These are phyloP conservation scores for Tetraselmis striata DNA, from an alignment of 139 green algal species.

Conservation along the genomic window DNA sequence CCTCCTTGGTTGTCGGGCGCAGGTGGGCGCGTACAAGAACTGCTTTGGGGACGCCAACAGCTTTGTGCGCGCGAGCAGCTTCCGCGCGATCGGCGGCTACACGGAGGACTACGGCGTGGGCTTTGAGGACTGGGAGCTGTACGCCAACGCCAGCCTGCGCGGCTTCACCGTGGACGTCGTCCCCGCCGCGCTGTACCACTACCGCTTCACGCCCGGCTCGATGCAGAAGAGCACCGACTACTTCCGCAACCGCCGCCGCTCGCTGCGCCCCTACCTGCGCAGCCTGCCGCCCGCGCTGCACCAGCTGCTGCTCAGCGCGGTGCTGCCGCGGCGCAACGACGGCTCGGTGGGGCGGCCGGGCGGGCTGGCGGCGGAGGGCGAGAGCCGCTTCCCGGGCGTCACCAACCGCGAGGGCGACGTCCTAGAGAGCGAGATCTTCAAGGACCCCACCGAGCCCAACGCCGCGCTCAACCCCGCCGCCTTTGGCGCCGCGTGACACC, in stretches of 20 bases:
- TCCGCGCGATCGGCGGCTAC: constrained; percentile 30
- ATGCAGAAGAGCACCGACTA: constrained; percentile 36
- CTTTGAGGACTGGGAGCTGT: constrained; percentile 38
- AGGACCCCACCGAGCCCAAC: background rate
- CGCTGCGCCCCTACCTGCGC: constrained; percentile 25
- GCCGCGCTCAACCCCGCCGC: background rate
- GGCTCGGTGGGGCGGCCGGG: constrained; percentile 3
- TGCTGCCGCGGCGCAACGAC: constrained; percentile 18
- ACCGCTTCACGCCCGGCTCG: constrained; percentile 23
- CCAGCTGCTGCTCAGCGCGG: constrained; percentile 7
- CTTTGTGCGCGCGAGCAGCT: constrained; percentile 20
- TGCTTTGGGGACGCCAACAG: constrained; percentile 34
- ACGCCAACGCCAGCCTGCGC: constrained; percentile 29
- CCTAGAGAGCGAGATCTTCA: background rate
- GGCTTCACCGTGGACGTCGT: constrained; percentile 24
- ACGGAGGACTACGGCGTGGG: constrained; percentile 31
- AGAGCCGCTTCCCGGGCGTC: constrained; percentile 12
- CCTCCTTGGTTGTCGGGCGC: background rate
- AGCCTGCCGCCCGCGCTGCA: constrained; percentile 17
- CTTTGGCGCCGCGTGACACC: background rate
- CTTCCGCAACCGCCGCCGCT: constrained; percentile 21
- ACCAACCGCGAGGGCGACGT: constrained; percentile 3
- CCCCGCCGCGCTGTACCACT: constrained; percentile 25
- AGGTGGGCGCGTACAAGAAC: constrained; percentile 36
- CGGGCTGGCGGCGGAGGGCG: constrained; percentile 17